Evolutionary conservation across 148 eudicot species (phyloP).

Genomic region (Nyssa sinensis): DNA sequence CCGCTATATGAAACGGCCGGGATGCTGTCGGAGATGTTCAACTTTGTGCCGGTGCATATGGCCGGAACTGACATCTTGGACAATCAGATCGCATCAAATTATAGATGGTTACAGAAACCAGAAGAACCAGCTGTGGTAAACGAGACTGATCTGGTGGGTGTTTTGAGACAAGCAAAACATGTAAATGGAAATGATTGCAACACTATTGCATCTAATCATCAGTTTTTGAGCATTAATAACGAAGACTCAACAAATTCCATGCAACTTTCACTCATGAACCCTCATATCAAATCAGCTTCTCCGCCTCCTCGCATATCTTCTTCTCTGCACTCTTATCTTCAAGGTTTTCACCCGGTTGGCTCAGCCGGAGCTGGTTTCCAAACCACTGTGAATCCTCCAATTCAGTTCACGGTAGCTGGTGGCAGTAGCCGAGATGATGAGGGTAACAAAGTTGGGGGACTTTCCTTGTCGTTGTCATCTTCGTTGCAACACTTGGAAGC

Average conservation of each 20-base stretch:
- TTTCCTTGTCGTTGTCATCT: conserved; percentile 31
- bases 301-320: background rate
- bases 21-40: conserved; percentile 31
- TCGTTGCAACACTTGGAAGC: conserved; percentile 16
- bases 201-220: background rate
- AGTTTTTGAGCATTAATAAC: conserved; percentile 1
- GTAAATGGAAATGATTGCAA: conserved; percentile 3
- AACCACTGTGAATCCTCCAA: background rate
- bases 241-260: background rate
- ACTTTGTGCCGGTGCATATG: conserved; percentile 5
- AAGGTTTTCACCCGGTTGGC: conserved; percentile 18
- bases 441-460: conserved; percentile 3
- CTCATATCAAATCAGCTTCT: conserved; percentile 8
- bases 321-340: background rate
- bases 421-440: background rate
- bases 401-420: background rate
- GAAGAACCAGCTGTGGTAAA: conserved; percentile 13
- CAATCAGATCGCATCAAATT: conserved; percentile 25
- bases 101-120: conserved; percentile 23
- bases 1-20: conserved; percentile 14
- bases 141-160: conserved; percentile 5
- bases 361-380: too few relatives aligned
- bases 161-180: conserved; percentile 5
- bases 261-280: conserved; percentile 16
- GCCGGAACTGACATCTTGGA: background rate